Evolutionary conservation across 768 basidiomycete genomes (phyloP).

Genomic region (Termitomyces sp.): DNA sequence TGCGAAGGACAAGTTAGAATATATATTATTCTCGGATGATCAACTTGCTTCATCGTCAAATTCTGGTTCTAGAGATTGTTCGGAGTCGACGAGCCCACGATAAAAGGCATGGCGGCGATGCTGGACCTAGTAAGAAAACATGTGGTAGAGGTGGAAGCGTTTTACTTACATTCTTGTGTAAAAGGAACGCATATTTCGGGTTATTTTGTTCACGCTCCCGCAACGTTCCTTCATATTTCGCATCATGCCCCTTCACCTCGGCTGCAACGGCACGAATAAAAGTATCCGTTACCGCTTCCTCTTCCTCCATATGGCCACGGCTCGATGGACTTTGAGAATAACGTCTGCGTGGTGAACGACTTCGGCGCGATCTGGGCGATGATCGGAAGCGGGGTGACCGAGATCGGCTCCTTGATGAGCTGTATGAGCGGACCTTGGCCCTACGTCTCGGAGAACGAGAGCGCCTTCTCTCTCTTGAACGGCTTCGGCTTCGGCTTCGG

Average conservation of each 20-base stretch:
- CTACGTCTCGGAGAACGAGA: conserved; percentile 33
- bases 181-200: conserved; percentile 76
- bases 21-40: neutral
- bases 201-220: conserved; percentile 75
- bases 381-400: conserved; percentile 31
- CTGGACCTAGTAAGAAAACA: conserved; percentile 27
- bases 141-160: conserved; percentile 1
- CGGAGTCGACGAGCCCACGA: conserved; percentile 58
- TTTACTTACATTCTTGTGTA: conserved; percentile 44
- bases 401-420: conserved; percentile 42
- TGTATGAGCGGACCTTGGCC: conserved; percentile 40
- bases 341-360: conserved; percentile 42
- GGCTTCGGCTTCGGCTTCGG: conserved; percentile 34
- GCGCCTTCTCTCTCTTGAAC: conserved; percentile 32
- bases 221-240: conserved; percentile 69
- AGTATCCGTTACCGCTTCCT: conserved; percentile 68
- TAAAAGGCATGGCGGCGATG: conserved; percentile 71
- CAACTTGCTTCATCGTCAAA: conserved; percentile 73
- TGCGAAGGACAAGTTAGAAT: conserved; percentile 1
- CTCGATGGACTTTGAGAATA: conserved; percentile 47
- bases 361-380: conserved; percentile 30
- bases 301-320: conserved; percentile 44
- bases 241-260: conserved; percentile 77
- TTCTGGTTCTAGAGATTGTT: conserved; percentile 50
- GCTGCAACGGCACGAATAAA: conserved; percentile 86